phyloP scores from a whole-genome alignment of 345 rosid genomes.

The Sapria himalayana region DNA sequence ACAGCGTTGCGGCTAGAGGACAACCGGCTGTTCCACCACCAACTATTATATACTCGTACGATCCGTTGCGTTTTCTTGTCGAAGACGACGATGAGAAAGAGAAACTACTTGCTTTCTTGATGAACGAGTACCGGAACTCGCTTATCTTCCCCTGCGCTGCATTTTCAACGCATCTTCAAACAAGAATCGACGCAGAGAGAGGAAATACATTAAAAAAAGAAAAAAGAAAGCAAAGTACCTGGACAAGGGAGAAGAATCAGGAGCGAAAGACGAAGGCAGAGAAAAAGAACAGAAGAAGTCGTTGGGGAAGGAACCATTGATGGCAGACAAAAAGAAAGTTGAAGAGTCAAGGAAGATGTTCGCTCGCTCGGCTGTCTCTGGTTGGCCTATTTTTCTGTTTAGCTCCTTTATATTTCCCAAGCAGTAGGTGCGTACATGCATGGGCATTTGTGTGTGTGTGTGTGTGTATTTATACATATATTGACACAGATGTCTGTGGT shows the following conservation, averaged over 20 bases:
- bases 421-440: too few species aligned
- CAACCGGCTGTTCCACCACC: slow-evolving; percentile 99
- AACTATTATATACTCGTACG: slow-evolving; percentile 62
- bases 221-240: background rate
- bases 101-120: slow-evolving; percentile 63
- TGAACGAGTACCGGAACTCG: slow-evolving; percentile 31
- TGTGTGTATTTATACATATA: background rate
- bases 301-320: background rate
- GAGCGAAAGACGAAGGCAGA: background rate
- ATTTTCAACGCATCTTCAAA: too few species aligned
- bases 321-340: background rate
- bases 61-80: slow-evolving; percentile 18
- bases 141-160: slow-evolving; percentile 6
- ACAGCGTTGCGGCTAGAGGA: slow-evolving; percentile 79
- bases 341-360: background rate
- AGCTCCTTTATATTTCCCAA: too few species aligned
- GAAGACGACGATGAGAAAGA: slow-evolving; percentile 35
- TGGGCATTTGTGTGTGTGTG: slow-evolving; percentile 1
- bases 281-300: background rate
- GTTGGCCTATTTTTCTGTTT: slow-evolving; percentile 1
- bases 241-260: background rate
- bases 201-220: background rate
- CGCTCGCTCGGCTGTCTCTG: background rate
- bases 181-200: too few species aligned
- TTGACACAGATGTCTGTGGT: background rate